Base-by-base conservation (phyloP, 2,329 filamentous ascomycete genomes). In the Fusarium vanettenii region DNA sequence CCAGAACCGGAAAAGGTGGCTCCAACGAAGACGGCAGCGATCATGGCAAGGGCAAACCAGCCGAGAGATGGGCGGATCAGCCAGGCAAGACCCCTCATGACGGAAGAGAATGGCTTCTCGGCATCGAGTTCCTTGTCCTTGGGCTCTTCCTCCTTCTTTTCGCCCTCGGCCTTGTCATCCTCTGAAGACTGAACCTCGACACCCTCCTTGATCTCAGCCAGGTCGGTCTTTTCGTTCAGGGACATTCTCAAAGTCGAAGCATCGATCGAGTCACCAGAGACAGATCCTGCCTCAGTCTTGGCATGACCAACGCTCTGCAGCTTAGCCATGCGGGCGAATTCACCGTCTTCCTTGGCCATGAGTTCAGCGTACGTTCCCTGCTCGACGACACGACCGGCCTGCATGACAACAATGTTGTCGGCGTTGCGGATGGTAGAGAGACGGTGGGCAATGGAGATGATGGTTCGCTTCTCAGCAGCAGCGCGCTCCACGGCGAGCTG, bases 321-420 rank as follows among this genome's bases (percentile, higher is more conserved):
- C 56, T 79, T 80, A 2, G 91, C 89, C 60, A 92, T 84, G 33
- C 83, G 83, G 18, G 84, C 84, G 70, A 92, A 92, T 16, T 89
- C 80, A 4, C 84, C 81, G 7, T 73, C 65, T n/a, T 89, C 79
- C n/a, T 84, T 82, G 3, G 83, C 80, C 67, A 93, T 84, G 5
- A 93, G 85, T 52, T 90, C 86, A 4, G 88, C 83, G 63, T 93
- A 92, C 0, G 86, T 90, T 0, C 92, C 92, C 77, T 91, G 85
- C 79, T 93, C 92, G 18, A 91, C 83, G 5, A 92, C 86, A 50
- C 85, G 80, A 0, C 92, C 92, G 64, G 88, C 84, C 14, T 89
- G 85, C 78, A 93, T 86, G n/a, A 93, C 91, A 27, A 93, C 84
- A 67, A 94, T 93, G 69, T 90, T 88, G 75, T 94, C 90, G 0